phyloP scores from a whole-genome alignment of 23 red algal species.

The Gracilaria gracilis region DNA sequence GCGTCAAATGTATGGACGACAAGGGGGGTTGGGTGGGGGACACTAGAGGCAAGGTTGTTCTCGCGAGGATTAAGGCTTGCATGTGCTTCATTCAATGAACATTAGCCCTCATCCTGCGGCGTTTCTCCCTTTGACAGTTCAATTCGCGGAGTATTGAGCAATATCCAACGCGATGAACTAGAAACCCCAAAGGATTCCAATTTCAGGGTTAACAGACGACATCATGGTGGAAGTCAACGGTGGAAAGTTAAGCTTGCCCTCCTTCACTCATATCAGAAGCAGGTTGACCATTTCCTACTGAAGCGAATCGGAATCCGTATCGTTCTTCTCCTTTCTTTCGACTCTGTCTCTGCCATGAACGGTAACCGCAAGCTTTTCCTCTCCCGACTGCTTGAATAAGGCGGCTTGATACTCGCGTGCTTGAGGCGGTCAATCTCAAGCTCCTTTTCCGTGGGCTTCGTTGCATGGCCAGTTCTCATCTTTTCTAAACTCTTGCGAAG shows the following conservation, averaged over 20 bases:
- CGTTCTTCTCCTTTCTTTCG: constrained; percentile 21
- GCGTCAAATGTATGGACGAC: background rate
- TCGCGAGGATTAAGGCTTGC: background rate
- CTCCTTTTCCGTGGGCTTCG: constrained; percentile 18
- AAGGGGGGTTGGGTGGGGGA: background rate
- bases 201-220: background rate
- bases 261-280: background rate
- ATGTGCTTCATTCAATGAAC: background rate
- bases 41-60: background rate
- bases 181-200: background rate
- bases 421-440: constrained; percentile 23
- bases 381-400: constrained; percentile 23
- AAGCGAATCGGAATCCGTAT: constrained; percentile 29
- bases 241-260: background rate
- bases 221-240: background rate
- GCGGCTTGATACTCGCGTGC: constrained; percentile 29
- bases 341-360: constrained; percentile 1
- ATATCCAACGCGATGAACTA: background rate
- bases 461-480: background rate
- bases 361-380: constrained; percentile 23
- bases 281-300: constrained; percentile 34
- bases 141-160: too few species aligned
- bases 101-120: background rate
- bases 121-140: background rate
- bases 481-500: constrained; percentile 27